Evolutionary conservation across 208 protist species (phyloP).

Genomic region (Entamoeba invadens): DNA sequence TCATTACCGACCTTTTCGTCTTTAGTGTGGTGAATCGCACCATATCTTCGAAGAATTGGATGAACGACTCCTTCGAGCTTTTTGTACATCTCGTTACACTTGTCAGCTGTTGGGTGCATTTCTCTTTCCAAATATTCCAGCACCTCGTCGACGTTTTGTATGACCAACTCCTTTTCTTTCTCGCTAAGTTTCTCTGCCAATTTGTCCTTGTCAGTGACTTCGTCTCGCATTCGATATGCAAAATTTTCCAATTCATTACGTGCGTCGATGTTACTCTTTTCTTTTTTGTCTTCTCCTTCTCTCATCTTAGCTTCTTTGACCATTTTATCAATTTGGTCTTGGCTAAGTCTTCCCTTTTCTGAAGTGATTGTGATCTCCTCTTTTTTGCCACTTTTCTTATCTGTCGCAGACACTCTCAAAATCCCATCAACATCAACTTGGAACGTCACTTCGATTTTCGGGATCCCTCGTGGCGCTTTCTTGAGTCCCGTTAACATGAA

Average conservation of each 20-base stretch:
- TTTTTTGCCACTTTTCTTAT: conserved; percentile 51
- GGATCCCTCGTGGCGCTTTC: conserved; percentile 37
- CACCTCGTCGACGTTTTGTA: conserved; percentile 12
- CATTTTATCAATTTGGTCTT: conserved; percentile 78
- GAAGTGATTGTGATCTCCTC: conserved; percentile 90
- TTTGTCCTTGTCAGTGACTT: not conserved
- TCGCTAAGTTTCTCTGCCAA: not conserved
- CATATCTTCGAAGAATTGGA: not conserved
- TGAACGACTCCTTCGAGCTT: conserved; percentile 1
- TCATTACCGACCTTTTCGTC: not conserved
- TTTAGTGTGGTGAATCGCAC: not conserved
- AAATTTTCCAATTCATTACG: conserved; percentile 14
- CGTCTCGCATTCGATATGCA: not conserved
- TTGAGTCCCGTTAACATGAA: conserved; percentile 84
- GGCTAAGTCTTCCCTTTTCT: conserved; percentile 67
- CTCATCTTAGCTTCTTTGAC: conserved; percentile 36
- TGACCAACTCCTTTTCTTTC: conserved; percentile 6
- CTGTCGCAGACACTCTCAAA: conserved; percentile 71
- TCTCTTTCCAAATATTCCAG: conserved; percentile 17
- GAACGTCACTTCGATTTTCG: conserved; percentile 77
- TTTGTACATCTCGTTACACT: conserved; percentile 8
- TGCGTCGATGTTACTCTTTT: not conserved
- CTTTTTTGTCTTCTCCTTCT: conserved; percentile 15
- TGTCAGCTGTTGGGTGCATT: not conserved
- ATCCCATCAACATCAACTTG: conserved; percentile 87